A percentile compares a stretch with the other conserved stretches of the same genome.
These are phyloP conservation scores for Cordyceps pruinosa DNA, from an alignment of 2,329 filamentous ascomycete genomes.

Conservation along the genomic window DNA sequence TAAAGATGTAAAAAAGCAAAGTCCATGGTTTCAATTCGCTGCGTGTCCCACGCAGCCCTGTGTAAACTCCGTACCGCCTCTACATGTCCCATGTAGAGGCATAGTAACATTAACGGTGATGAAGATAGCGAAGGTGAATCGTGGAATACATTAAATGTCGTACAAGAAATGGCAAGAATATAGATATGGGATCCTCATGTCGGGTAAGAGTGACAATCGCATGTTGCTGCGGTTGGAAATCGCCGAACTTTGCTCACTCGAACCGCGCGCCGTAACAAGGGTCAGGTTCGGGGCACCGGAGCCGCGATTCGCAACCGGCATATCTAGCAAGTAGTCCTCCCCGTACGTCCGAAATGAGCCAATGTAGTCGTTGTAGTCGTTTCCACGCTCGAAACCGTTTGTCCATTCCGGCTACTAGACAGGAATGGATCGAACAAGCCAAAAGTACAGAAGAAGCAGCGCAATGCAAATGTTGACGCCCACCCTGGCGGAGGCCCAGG, in stretches of 20 bases:
- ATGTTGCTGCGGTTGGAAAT: background rate
- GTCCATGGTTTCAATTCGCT: background rate
- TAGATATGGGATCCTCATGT: background rate
- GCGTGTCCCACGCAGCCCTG: background rate
- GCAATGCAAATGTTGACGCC: too few relatives aligned
- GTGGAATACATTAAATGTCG: background rate
- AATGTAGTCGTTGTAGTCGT: too few relatives aligned
- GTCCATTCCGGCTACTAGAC: too few relatives aligned
- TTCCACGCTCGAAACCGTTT: too few relatives aligned
- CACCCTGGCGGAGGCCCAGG: too few relatives aligned
- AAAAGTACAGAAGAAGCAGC: too few relatives aligned
- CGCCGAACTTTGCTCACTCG: too few relatives aligned
- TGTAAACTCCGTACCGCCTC: background rate
- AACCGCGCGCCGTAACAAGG: background rate
- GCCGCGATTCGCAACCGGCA: too few relatives aligned
- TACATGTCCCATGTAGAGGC: background rate
- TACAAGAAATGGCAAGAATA: background rate
- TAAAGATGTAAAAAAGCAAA: background rate
- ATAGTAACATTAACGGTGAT: background rate
- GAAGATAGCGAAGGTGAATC: background rate
- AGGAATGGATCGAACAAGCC: too few relatives aligned
- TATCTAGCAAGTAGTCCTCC: too few relatives aligned
- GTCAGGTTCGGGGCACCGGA: too few relatives aligned
- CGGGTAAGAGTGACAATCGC: background rate
- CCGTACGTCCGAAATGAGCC: too few relatives aligned